Conservation (phyloP, 129 eudicot species). For the Scalesia atractyloides region DNA sequence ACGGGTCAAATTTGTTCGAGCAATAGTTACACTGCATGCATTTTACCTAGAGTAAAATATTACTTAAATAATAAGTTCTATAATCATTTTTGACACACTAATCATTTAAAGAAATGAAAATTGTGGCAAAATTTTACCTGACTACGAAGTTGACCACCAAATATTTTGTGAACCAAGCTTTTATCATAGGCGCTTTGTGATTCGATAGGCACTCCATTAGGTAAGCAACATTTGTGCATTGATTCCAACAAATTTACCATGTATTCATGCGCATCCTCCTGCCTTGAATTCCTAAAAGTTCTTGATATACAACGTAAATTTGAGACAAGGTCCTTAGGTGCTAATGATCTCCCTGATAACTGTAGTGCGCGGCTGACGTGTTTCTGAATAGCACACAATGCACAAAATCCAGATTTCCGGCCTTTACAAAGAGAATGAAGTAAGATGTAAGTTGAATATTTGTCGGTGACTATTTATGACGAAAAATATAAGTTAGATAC, state of each 20-base stretch:
- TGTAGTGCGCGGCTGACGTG: conserved; percentile 97
- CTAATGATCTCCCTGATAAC: conserved; percentile 77
- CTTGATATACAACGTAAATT: conserved; percentile 90
- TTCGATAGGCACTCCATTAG: conserved; percentile 85
- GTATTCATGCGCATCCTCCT: conserved; percentile 98
- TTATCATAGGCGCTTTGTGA: conserved; percentile 88
- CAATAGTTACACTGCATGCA: conserved; percentile 87
- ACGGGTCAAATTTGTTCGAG: conserved; percentile 90
- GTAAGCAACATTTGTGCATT: conserved; percentile 97
- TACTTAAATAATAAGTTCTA: neutral
- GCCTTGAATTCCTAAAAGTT: conserved; percentile 84
- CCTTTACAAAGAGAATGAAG: conserved; percentile 45
- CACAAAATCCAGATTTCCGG: conserved; percentile 88
- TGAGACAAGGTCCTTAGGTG: conserved; percentile 90
- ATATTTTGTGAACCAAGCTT: conserved; percentile 94
- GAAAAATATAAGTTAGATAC: conserved; percentile 25
- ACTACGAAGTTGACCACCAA: conserved; percentile 88
- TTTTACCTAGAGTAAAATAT: conserved; percentile 61
- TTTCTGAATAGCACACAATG: conserved; percentile 88
- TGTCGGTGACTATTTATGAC: neutral
- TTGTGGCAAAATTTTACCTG: conserved; percentile 49
- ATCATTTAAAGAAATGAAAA: neutral
- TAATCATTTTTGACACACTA: neutral
- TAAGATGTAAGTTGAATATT: neutral
- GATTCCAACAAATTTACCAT: conserved; percentile 94